Percentiles rank a stretch among this genome's conserved stretches.
Evolutionary conservation across 2,329 filamentous ascomycete genomes (phyloP).

Genomic region (Pseudocercospora pini-densiflorae): DNA sequence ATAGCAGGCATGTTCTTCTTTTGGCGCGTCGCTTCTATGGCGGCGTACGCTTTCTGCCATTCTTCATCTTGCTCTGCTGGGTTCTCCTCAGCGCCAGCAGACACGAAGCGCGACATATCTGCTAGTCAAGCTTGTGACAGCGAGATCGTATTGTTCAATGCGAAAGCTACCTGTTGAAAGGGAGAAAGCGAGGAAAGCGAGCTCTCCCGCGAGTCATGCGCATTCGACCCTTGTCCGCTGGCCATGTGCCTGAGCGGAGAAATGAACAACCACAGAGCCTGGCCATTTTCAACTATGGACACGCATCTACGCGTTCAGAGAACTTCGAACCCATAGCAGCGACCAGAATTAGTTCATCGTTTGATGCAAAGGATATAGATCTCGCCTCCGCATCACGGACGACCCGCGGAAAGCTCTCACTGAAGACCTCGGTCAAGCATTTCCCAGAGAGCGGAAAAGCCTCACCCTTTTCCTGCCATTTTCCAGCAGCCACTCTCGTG

Average conservation of each 20-base stretch:
- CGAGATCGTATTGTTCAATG: background rate
- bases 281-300: background rate
- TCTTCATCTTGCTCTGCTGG: constrained; percentile 56
- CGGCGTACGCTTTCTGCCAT: constrained; percentile 68
- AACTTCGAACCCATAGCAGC: background rate
- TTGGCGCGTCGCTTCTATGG: constrained; percentile 61
- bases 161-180: background rate
- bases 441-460: background rate
- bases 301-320: background rate
- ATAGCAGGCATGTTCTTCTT: constrained; percentile 60
- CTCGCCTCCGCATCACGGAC: background rate
- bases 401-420: background rate
- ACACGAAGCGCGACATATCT: constrained; percentile 57
- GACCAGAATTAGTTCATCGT: background rate
- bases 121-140: background rate
- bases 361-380: background rate
- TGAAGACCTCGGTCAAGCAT: background rate
- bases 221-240: background rate
- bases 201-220: background rate
- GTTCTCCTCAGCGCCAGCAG: constrained; percentile 54
- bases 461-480: background rate
- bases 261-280: background rate
- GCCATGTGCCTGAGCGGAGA: background rate
- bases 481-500: background rate
- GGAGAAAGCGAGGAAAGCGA: background rate